A percentile compares a stretch with the other conserved stretches of the same genome.
Evolutionary conservation across 148 eudicot species (phyloP).

Genomic region (Vaccinium myrtillus): DNA sequence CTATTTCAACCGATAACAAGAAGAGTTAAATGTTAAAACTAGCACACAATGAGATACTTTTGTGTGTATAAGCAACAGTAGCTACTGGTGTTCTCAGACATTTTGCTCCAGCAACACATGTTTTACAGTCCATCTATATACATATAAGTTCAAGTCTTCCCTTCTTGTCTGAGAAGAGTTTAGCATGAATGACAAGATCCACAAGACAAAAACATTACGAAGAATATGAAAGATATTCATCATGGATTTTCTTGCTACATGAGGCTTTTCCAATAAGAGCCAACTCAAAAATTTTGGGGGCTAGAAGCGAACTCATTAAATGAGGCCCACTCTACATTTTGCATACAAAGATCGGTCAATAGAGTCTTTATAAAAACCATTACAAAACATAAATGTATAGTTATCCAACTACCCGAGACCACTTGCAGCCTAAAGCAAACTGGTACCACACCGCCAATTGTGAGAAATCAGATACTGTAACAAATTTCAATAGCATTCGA

Average conservation of each 20-base stretch:
- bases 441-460: constrained; percentile 12
- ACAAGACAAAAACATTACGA: not conserved
- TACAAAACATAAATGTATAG: no score
- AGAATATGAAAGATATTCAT: not conserved
- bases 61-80: not conserved
- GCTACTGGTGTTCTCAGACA: not conserved
- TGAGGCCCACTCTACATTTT: no score
- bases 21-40: not conserved
- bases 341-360: no score
- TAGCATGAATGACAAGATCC: not conserved
- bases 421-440: constrained; percentile 11
- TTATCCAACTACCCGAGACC: constrained; percentile 2
- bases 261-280: not conserved
- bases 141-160: not conserved
- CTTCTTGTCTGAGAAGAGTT: not conserved
- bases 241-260: not conserved
- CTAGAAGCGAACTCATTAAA: no score
- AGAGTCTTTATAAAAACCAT: no score
- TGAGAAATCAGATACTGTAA: constrained; percentile 1
- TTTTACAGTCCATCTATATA: not conserved
- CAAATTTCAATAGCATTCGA: not conserved
- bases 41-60: not conserved
- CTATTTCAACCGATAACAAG: not conserved
- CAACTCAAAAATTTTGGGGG: no score
- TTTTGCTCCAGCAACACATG: not conserved